Conservation (phyloP, 1,284 basidiomycete genomes). For the Peniophora sp. region DNA sequence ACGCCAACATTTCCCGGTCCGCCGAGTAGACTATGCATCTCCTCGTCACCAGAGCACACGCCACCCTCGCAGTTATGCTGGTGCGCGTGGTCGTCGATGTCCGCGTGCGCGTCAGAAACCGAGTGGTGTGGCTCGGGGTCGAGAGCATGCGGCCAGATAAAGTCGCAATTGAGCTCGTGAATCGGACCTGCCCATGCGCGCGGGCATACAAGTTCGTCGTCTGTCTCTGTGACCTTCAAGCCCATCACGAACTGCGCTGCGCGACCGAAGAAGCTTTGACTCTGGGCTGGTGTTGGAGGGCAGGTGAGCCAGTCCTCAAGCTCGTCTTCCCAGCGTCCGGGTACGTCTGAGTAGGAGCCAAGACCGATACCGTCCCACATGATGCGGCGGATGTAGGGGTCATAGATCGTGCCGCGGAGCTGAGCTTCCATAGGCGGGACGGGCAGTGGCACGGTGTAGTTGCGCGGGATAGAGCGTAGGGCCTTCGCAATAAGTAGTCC, state of each 20-base stretch:
- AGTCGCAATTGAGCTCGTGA: conserved; percentile 71
- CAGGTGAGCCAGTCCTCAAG: conserved; percentile 60
- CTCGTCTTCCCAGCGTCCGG: conserved; percentile 51
- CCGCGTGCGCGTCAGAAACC: conserved; percentile 4
- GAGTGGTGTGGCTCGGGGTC: conserved; percentile 25
- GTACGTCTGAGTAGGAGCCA: conserved; percentile 7
- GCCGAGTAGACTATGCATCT: conserved; percentile 1
- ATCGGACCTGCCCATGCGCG: conserved; percentile 66
- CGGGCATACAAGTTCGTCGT: conserved; percentile 68
- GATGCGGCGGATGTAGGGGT: conserved; percentile 81
- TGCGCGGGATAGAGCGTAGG: conserved; percentile 62
- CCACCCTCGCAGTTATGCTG: conserved; percentile 1
- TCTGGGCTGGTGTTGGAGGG: conserved; percentile 26
- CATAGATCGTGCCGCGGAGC: conserved; percentile 80
- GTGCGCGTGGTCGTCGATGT: conserved; percentile 5
- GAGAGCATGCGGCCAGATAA: conserved; percentile 70
- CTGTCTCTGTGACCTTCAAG: conserved; percentile 27
- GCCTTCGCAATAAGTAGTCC: conserved; percentile 73
- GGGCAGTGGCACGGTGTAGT: conserved; percentile 71
- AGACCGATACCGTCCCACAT: conserved; percentile 73
- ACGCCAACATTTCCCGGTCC: conserved; percentile 1
- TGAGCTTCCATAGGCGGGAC: conserved; percentile 58
- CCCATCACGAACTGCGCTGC: conserved; percentile 8
- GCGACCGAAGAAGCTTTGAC: conserved; percentile 2
- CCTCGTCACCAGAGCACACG: conserved; percentile 4